phyloP scores from a whole-genome alignment of 192 early-diverging fungal genomes.

The Chytriomyces sp. region DNA sequence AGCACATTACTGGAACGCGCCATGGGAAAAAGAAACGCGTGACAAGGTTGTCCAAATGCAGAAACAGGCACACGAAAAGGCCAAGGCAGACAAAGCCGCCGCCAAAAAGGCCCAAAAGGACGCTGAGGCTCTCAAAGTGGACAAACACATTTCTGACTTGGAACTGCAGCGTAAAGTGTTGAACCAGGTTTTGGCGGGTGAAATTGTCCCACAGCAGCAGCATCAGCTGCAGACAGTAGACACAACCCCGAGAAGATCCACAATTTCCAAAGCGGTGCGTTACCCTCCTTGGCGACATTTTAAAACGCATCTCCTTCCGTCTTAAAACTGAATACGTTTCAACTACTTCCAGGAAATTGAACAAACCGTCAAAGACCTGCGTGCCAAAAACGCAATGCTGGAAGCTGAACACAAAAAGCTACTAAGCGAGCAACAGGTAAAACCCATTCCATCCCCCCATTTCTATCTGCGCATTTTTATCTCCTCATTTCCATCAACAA shows the following conservation, averaged over 20 bases:
- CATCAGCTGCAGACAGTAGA: neutral
- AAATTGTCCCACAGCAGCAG: neutral
- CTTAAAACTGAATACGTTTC: neutral
- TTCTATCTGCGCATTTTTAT: neutral
- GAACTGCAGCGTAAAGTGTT: constrained; percentile 24
- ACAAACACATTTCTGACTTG: constrained; percentile 25
- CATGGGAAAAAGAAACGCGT: constrained; percentile 32
- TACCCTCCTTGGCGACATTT: neutral
- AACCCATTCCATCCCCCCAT: neutral
- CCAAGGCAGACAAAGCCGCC: constrained; percentile 16
- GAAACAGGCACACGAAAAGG: constrained; percentile 26
- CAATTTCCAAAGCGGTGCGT: constrained; percentile 17
- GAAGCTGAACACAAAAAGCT: constrained; percentile 32
- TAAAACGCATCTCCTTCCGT: neutral
- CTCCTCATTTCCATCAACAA: neutral
- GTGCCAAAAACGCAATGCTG: constrained; percentile 20
- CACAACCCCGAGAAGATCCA: constrained; percentile 10
- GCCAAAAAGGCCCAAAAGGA: constrained; percentile 6
- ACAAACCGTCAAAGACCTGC: constrained; percentile 16
- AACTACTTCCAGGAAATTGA: constrained; percentile 14
- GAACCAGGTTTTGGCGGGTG: constrained; percentile 21
- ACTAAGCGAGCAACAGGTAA: constrained; percentile 15
- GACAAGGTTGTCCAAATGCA: constrained; percentile 35
- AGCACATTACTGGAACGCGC: constrained; percentile 42
- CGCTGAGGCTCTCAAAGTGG: constrained; percentile 27